A percentile compares a stretch with the other conserved stretches of the same genome.
phyloP scores from a whole-genome alignment of 1,139 yeast genomes.

The Geotrichum fermentans region DNA sequence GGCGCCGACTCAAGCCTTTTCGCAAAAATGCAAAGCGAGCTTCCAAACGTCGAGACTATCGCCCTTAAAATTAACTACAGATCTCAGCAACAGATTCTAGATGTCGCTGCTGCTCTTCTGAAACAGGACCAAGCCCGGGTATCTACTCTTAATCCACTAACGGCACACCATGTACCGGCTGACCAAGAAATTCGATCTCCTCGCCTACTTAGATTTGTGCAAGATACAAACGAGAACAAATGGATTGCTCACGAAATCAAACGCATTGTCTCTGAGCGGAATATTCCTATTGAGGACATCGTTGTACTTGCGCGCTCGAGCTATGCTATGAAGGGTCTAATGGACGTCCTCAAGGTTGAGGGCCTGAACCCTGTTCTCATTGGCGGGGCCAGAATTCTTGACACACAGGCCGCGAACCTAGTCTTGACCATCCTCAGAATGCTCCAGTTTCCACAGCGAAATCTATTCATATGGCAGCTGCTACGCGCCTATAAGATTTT shows the following conservation, averaged over 20 bases:
- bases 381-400: constrained; percentile 16
- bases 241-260: constrained; percentile 12
- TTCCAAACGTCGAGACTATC: constrained; percentile 40
- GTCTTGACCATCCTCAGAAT: constrained; percentile 14
- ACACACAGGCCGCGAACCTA: constrained; percentile 14
- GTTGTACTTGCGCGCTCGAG: constrained; percentile 13
- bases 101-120: constrained; percentile 63
- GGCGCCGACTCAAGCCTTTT: constrained; percentile 55
- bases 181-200: constrained; percentile 2
- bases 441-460: constrained; percentile 12
- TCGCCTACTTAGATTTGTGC: constrained; percentile 1
- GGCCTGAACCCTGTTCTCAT: constrained; percentile 11
- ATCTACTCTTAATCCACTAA: background rate
- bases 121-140: constrained; percentile 46
- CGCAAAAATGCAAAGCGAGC: constrained; percentile 49
- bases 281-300: constrained; percentile 13
- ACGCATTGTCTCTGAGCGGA: background rate
- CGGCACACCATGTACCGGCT: background rate
- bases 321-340: constrained; percentile 1
- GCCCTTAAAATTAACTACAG: constrained; percentile 69
- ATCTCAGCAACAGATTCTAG: constrained; percentile 64
- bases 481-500: constrained; percentile 14
- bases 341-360: background rate
- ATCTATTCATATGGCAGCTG: constrained; percentile 13
- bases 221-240: constrained; percentile 1